Base-by-base conservation (phyloP, 306 rosid genomes). In the Cicer yamashitae region DNA sequence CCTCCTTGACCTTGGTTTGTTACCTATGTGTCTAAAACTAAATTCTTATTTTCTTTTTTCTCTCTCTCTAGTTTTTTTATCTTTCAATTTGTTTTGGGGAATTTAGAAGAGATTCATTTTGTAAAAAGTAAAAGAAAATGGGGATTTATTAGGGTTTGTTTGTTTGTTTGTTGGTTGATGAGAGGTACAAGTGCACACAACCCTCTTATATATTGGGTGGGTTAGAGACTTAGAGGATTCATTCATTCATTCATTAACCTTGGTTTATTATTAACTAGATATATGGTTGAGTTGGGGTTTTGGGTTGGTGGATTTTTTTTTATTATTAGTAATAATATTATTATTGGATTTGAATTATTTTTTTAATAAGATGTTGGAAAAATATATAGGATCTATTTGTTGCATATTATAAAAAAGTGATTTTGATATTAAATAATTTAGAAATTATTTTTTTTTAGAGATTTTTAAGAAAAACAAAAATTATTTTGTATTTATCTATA, bases 251-350 rank as follows among this genome's bases (percentile, higher is more conserved):
- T 61, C 30, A 56, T 56, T 63, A 79, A 83, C 89, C 81, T 10
- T 85, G 81, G 91, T 86, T 85, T 70, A 67, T 50, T 34, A 18
- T 78, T 80, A 72, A 86, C 88, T 73, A 38, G 17, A 30, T 48
- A 8, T 45, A 30, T 75, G 87, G 78, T 83, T 84, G 77, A 34
- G 87, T 82, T 81, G 6, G 72, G 58, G 41, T 63, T 45, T 73
- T 39, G 6, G 10, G 44, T 70, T 12, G 44, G 47, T 69, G 39
- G 8, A 56, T 5, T 51, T 51, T 51, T 51, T 51, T 25, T 25
- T 25, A 25, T 25, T 25, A 25, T 25, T 25, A 25, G 14, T 11
- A 11, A 2, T 48, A n/a, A 10, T 44, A 44, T 60, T 52, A 10
- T 70, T 12, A 4, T 38, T 58, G 39, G 58, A 11, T 5, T 73